phyloP scores from a whole-genome alignment of 2,329 filamentous ascomycete species.

The Arthrinium puccinioides region DNA sequence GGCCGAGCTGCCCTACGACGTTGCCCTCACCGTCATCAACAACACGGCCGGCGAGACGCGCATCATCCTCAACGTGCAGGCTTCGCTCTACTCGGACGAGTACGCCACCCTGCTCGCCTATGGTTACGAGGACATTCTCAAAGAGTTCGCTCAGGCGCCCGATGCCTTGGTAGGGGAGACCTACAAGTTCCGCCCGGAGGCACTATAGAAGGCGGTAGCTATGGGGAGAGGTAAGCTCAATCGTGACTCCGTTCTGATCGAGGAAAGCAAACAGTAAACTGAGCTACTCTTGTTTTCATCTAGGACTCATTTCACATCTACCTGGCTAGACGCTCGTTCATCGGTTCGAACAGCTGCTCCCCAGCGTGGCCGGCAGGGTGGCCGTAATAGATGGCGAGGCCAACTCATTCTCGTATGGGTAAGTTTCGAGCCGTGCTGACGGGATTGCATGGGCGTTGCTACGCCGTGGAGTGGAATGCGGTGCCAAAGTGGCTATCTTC shows the following conservation, averaged over 20 bases:
- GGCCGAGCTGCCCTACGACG: conserved; percentile 4
- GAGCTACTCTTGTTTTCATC: no score
- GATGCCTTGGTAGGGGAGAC: not conserved
- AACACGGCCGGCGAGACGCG: not conserved
- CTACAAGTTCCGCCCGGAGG: not conserved
- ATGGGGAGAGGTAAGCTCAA: not conserved
- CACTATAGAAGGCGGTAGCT: not conserved
- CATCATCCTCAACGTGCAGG: not conserved
- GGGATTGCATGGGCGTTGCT: conserved; percentile 1
- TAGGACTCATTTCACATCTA: not conserved
- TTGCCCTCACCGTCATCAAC: not conserved
- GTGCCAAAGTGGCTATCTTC: not conserved
- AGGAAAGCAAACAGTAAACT: no score
- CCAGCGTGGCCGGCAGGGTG: not conserved
- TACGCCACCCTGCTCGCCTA: not conserved
- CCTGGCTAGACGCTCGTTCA: conserved; percentile 5
- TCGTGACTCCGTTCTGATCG: not conserved
- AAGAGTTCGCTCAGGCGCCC: not conserved
- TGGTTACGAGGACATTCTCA: not conserved
- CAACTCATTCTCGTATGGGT: not conserved
- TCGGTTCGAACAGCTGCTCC: conserved; percentile 1
- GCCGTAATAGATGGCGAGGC: not conserved
- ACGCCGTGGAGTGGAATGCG: not conserved
- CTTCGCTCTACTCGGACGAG: not conserved
- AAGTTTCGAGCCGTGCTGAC: not conserved